Base-by-base conservation (phyloP, 1,284 basidiomycete species). In the Puccinia hordei region DNA sequence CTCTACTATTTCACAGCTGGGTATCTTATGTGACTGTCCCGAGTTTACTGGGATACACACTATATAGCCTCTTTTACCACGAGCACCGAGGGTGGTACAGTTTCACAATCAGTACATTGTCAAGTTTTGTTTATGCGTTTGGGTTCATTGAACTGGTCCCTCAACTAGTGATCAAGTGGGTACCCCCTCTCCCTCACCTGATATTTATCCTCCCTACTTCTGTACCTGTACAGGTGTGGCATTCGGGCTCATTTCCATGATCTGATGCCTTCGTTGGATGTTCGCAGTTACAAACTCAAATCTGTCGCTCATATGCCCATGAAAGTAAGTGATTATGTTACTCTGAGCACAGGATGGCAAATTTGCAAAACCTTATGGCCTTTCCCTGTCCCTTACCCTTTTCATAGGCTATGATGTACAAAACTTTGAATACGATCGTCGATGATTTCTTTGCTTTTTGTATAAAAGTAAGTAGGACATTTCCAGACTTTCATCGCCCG, bases 41-140 rank as follows among this genome's bases (percentile, higher is more conserved):
- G 1, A 87, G 92, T 27, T 90, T 99, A 35, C 88, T 89, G n/a
- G 92, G 87, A 15, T 98, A 98, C 86, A 91, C 94, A 1, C 87
- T 92, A 82, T 98, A 98, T 86, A 63, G 55, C 22, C 27, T 53
- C 17, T 66, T 83, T 6, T 83, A 83, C 75, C 84, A 86, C 84
- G 91, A 91, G 0, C 96, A 98, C 86, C 89, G 90, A 83, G 92
- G 93, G 72, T 98, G 95, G 95, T 98, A 97, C 87, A 93, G 92
- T 83, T 99, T 97, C 86, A 88, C 93, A 81, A 94, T 98, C 81
- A 76, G 80, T 51, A 93, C 92, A 3, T 87, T 93, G 74, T 92
- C 92, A 41, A 93, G 91, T 51, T 95, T 93, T 86, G 93, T 95
- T 53, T 95, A 94, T 85, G 94, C 94, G 90, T 98, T 98, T 86